Conservation (phyloP, 1,284 basidiomycete genomes). For the Puccinia triticina region DNA sequence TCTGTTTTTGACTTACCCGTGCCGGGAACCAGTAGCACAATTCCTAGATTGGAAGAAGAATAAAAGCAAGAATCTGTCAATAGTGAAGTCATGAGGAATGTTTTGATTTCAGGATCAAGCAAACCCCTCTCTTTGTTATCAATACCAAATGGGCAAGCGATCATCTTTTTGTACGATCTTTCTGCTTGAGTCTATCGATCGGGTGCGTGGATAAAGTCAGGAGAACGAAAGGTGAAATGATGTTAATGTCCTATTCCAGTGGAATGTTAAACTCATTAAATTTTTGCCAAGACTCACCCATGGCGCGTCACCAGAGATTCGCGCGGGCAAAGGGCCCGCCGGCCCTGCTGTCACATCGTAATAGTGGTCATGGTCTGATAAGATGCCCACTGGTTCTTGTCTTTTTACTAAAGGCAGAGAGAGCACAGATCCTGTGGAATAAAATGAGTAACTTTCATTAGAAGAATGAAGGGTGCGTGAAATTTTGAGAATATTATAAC, state of each 20-base stretch:
- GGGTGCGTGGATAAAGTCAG: neutral
- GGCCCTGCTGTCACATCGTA: neutral
- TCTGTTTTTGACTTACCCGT: constrained; percentile 23
- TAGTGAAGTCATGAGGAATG: neutral
- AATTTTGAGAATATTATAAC: neutral
- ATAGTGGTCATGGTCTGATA: constrained; percentile 2
- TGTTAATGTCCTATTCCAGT: neutral
- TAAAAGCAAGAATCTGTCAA: neutral
- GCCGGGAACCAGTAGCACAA: constrained; percentile 36
- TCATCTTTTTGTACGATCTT: constrained; percentile 27
- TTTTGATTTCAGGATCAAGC: neutral
- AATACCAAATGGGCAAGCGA: constrained; percentile 15
- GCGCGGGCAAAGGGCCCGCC: constrained; percentile 1
- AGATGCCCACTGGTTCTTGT: neutral
- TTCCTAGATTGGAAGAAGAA: neutral
- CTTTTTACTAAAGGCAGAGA: neutral
- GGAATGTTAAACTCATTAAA: neutral
- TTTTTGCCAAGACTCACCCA: constrained; percentile 20
- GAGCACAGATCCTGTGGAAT: neutral
- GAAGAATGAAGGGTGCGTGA: neutral
- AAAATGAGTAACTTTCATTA: neutral
- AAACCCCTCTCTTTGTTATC: neutral
- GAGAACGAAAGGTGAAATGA: neutral
- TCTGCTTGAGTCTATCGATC: constrained; percentile 32
- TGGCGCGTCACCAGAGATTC: constrained; percentile 34